Evolutionary conservation across 2,329 filamentous ascomycete genomes (phyloP), one percentile per base, ranked within the genome.

Genomic region (Bipolaris oryzae): DNA sequence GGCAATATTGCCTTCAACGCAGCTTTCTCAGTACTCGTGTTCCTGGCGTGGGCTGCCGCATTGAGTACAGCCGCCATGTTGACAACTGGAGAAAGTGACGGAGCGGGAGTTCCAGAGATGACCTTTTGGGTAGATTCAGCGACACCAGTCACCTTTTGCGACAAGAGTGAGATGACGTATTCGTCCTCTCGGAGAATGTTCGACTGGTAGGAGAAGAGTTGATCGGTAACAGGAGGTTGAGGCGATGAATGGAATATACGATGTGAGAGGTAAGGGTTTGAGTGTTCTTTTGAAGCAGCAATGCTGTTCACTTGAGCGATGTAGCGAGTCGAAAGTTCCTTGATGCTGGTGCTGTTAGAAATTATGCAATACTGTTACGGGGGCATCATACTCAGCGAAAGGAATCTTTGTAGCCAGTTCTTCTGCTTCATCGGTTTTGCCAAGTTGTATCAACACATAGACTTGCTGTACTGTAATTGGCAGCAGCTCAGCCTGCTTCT

Each of bases 391-490:
- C 88, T 85, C 83, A 48, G 82, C 77, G 54, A 84, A 76, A n/a
- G 82, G 82, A 28, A 92, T 79, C n/a, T 82, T 83, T 50, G 82
- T 83, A 47, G 86, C 85, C 33, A 92, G 70, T 41, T 84, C 80
- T 46, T 83, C 80, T 0, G 90, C 90, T 64, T 92, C 88, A 23
- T 86, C 82, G 15, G 80, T 69, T 66, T 88, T 88, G 16, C 89
- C 90, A 58, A 90, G 74, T 62, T 84, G 86, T 2, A 84, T 83
- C 55, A 90, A 82, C 1, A 91, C 88, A 66, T 89, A 93, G 23
- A 89, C 84, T 68, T 91, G 88, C 75, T 95, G 91, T 21, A 91
- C 84, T 31, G 87, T 81, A 55, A 96, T 92, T 9, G 91, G 89
- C 28, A 90, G 79, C 61, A 92, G 77, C 76, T 96, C 91, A 0